Base-by-base conservation (phyloP, 2,329 filamentous ascomycete genomes). In the Clonostachys sp. region DNA sequence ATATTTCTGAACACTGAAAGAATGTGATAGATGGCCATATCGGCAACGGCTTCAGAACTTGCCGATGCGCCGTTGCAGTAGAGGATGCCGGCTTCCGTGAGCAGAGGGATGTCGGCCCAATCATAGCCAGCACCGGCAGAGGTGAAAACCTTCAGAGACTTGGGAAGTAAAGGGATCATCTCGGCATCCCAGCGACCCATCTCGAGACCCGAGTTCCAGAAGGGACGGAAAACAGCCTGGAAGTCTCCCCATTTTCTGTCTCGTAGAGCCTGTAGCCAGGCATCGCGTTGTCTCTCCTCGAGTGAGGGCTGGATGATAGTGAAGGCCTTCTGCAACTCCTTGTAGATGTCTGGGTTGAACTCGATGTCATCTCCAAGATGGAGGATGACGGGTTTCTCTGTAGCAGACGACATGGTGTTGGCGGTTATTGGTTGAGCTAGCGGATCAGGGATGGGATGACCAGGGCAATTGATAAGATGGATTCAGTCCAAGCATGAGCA, bases 101-200 rank as follows among this genome's bases (percentile, higher is more conserved):
- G 48, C 6, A 56, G 42, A 17, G 58, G 69, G 4, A 78, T 77
- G 60, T 85, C 75, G 6, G 77, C 79, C 79, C 80, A 83, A 60
- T 85, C 80, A 60, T 80, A 84, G 3, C 81, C 80, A 13, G 81
- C 80, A 4, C 81, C 80, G 2, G 81, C 81, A 14, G 73, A 77
- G 14, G 81, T 77, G 60, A 76, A 83, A 14, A 84, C 73, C 51
- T 71, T 75, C 50, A 78, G 73, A 0, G 73, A 76, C 2, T 59
- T 44, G 1, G 81, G 81, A 5, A 85, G 57, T 9, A 80, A 57
- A 0, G 68, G 65, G 45, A 85, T 77, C 17, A 85, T 56, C 51
- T 85, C 81, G 12, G 61, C 55, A 54, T 86, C 77, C 80, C 80
- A 84, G 18, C 74, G 74, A 1, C 79, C 80, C 80, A 85, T 84